A percentile compares a stretch with the other conserved stretches of the same genome.
Conservation (phyloP, 2,329 filamentous ascomycete genomes). For the Sporothrix humicola region DNA sequence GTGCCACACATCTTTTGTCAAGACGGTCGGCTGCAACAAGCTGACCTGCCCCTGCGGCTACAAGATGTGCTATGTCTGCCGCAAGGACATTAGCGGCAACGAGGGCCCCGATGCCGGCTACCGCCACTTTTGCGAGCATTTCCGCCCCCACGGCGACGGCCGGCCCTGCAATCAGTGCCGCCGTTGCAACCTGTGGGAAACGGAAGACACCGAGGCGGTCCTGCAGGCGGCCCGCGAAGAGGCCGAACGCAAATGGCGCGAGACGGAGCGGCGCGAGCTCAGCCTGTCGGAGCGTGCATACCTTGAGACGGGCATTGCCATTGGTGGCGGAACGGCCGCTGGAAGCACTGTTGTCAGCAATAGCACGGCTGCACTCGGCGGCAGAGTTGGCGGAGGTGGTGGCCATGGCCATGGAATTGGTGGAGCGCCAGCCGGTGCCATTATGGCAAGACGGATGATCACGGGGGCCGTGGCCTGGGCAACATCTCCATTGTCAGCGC, state of each 20-base stretch:
- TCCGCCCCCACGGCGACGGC: conserved; percentile 77
- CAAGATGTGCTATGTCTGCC: conserved; percentile 97
- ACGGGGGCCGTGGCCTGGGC: neutral
- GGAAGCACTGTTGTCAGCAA: neutral
- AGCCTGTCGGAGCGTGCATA: conserved; percentile 61
- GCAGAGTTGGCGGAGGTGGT: neutral
- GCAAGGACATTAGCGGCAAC: conserved; percentile 68
- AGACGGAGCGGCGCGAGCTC: conserved; percentile 65
- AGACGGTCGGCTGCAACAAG: conserved; percentile 94
- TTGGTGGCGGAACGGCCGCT: conserved; percentile 33
- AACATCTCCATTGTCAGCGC: neutral
- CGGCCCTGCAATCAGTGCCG: conserved; percentile 78
- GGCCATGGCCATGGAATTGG: neutral
- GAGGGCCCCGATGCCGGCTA: conserved; percentile 70
- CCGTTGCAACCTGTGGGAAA: conserved; percentile 78
- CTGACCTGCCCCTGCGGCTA: conserved; percentile 95
- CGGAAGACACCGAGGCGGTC: conserved; percentile 73
- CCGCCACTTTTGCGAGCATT: conserved; percentile 94
- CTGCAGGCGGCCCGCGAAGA: conserved; percentile 71
- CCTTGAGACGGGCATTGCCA: conserved; percentile 59
- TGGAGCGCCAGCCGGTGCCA: neutral
- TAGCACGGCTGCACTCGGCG: neutral
- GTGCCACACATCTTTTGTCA: conserved; percentile 91
- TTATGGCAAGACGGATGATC: neutral
- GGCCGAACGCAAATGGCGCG: conserved; percentile 73